phyloP scores from a whole-genome alignment of 1,284 basidiomycete genomes.

The Volvariella surrecta region DNA sequence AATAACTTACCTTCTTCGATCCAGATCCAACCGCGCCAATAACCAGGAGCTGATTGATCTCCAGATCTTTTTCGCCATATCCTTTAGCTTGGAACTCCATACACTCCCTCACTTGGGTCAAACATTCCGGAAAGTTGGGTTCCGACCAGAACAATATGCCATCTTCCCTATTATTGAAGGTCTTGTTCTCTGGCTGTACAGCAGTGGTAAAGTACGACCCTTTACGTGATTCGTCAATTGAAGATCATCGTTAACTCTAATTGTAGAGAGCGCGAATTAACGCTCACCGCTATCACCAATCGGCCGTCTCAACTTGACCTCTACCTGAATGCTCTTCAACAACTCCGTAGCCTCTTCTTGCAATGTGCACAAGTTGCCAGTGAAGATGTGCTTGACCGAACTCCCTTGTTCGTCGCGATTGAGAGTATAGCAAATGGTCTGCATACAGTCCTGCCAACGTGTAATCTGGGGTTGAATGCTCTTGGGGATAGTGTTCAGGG shows the following conservation, averaged over 20 bases:
- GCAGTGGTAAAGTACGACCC: not conserved
- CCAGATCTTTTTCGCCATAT: constrained; percentile 17
- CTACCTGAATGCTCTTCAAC: constrained; percentile 26
- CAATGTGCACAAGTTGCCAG: constrained; percentile 24
- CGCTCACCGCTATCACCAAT: constrained; percentile 19
- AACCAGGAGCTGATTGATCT: constrained; percentile 18
- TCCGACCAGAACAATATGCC: constrained; percentile 9
- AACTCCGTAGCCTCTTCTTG: constrained; percentile 25
- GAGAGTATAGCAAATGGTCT: constrained; percentile 23
- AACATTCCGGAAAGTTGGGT: constrained; percentile 13
- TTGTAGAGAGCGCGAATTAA: not conserved
- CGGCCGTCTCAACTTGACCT: constrained; percentile 22
- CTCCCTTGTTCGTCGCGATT: constrained; percentile 1
- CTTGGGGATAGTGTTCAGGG: constrained; percentile 20
- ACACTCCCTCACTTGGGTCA: constrained; percentile 14
- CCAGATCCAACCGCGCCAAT: constrained; percentile 27
- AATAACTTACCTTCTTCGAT: constrained; percentile 19
- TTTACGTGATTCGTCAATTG: too few relatives aligned
- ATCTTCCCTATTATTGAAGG: not conserved
- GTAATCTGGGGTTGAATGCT: constrained; percentile 13
- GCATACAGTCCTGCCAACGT: constrained; percentile 26
- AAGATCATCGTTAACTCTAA: too few relatives aligned
- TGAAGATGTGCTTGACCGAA: constrained; percentile 30
- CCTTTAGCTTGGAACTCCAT: constrained; percentile 15
- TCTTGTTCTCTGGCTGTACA: constrained; percentile 1